Evolutionary conservation across 2,329 filamentous ascomycete species (phyloP), one percentile per base, ranked within the genome.

Genomic region (Sarocladium kiliense): DNA sequence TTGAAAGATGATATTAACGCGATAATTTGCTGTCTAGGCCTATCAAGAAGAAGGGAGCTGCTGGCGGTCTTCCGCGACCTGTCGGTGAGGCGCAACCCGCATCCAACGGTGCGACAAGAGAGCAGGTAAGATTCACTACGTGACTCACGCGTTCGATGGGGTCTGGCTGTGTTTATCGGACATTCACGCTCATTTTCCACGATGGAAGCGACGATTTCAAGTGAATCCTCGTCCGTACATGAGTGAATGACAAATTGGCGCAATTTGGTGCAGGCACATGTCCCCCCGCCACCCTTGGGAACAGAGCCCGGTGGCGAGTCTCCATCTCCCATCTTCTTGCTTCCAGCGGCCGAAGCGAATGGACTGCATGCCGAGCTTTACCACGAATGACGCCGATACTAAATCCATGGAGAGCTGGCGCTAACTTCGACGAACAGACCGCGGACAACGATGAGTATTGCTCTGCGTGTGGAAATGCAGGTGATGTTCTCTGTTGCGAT

Each of bases 401-500:
- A 11, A 18, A 23, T 16, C 18, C 26, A 21, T 56, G 55, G 55
- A 58, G 45, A 53, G 54, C 62, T 59, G 54, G 39, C 55, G 53
- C 58, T 58, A 58, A 54, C 50, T 54, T 54, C 54, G 19, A 36
- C 21, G 41, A 55, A n/a, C 56, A 73, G 71, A 62, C 61, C 30
- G 66, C 69, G 62, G 87, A 96, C 59, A 96, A 96, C 70, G 90
- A 94, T 69, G 93, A 97, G 69, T 87, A 88, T 66, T 99, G 93
- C 75, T 87, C 87, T 58, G 85, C 91, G 45, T 99, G 94, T 73
- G 84, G 87, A 65, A 88, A 88, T 60, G 88, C 84, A 61, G 93
- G 93, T 56, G 85, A 91, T 62, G 81, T 99, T 59, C 80, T 97
- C 61, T 97, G 92, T 73, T 99, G 94, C 71, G 94, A 97, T 74